Base-by-base conservation (phyloP, 129 eudicot genomes). In the Scalesia atractyloides region DNA sequence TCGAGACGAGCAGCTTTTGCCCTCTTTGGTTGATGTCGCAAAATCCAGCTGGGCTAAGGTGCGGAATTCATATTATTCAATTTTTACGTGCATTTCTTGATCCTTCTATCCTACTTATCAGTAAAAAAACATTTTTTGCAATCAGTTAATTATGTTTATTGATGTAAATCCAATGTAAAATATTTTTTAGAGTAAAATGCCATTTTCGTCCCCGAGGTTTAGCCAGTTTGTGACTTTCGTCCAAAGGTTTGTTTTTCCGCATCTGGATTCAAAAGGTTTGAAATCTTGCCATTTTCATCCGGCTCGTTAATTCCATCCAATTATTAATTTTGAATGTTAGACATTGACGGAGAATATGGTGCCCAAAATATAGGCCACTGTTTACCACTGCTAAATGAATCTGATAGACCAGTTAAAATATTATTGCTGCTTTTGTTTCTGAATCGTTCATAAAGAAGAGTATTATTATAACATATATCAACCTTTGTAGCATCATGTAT, bases 1-100 rank as follows among this genome's bases (percentile, higher is more conserved):
- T 73, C 86, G 87, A 68, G 97, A 93, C 79, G 79, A 80, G 59
- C 69, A 82, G 7, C 65, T 93, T 43, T 73, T 90, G 69, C 95
- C 90, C 16, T 84, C 71, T 64, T 56, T 93, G 68, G 81, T 90
- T 49, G 84, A 81, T 67, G 80, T 82, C 67, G 96, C 90, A 62
- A 87, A 79, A 71, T 85, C 95, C 70, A 70, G 80, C 68, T 87
- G 90, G 92, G 86, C 81, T 12, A 93, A 87, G 97, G 98, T 93
- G 54, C 47, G 89, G 56, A 76, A 84, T 22, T 64, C 79, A 26
- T 54, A 34, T 78, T 13, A 33, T 56, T 34, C 44, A 17, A 66
- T 19, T 36, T 60, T 36, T 34, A 60, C 49, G 18, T 69, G 30
- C 47, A 15, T 69, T 69, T 76, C 26, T 50, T 64, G 43, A 49